Evolutionary conservation across 352 stramenopile species (phyloP).

Genomic region (Nannochloropsis limnetica): DNA sequence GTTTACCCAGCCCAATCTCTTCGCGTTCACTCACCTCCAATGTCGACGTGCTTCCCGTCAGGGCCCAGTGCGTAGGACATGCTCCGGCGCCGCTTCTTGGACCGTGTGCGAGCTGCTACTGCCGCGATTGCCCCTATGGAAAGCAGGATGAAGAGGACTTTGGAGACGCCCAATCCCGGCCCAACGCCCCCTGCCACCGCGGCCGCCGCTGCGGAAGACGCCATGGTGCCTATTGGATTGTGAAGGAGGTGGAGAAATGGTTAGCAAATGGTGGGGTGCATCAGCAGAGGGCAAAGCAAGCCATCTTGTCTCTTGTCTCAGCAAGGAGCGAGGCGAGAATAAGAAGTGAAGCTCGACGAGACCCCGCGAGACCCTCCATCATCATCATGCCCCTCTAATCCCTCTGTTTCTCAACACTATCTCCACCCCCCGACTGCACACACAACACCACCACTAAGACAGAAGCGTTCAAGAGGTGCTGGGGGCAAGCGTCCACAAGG

Average conservation of each 20-base stretch:
- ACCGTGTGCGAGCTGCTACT: neutral
- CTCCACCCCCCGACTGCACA: neutral
- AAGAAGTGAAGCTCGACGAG: too few species aligned
- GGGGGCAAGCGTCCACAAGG: neutral
- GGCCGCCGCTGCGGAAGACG: neutral
- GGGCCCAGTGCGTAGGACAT: constrained; percentile 14
- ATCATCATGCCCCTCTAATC: too few species aligned
- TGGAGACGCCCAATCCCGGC: neutral
- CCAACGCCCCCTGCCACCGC: neutral
- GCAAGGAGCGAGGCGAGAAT: too few species aligned
- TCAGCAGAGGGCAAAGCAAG: neutral
- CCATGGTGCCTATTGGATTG: neutral
- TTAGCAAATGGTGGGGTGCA: neutral
- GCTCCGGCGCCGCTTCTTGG: constrained; percentile 16
- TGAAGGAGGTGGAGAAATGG: neutral
- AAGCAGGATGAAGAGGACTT: constrained; percentile 11
- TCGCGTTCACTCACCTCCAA: neutral
- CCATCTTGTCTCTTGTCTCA: too few species aligned
- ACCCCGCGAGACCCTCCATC: too few species aligned
- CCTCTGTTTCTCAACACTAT: too few species aligned
- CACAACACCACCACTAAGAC: neutral
- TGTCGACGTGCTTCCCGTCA: constrained; percentile 28
- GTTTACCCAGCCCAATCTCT: neutral
- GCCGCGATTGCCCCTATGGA: neutral
- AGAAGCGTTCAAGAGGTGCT: neutral